A percentile compares a stretch with the other conserved stretches of the same genome.
phyloP scores from a whole-genome alignment of 352 stramenopile species.

The Globisporangium splendens region DNA sequence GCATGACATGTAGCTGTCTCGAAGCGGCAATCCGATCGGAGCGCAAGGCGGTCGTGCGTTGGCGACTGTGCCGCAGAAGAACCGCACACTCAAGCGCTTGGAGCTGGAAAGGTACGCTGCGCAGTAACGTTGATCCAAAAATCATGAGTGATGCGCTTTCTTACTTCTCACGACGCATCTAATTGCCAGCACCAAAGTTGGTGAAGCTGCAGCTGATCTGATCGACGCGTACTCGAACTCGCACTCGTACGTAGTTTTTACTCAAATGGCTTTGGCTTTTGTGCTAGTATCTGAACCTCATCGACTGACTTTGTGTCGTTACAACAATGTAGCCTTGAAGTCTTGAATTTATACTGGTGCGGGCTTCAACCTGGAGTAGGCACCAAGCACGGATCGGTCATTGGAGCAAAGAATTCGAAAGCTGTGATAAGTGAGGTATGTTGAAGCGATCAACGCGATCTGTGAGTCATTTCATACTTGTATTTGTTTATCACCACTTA shows the following conservation, averaged over 20 bases:
- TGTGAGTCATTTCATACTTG: too few relatives aligned
- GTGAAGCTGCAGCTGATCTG: slow-evolving; percentile 15
- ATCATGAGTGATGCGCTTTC: background rate
- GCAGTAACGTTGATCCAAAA: background rate
- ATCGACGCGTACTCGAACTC: slow-evolving; percentile 26
- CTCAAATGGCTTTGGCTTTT: background rate
- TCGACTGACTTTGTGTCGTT: background rate
- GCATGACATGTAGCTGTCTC: slow-evolving; percentile 2
- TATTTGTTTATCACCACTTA: background rate
- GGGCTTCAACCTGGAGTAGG: slow-evolving; percentile 23
- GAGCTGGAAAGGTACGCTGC: slow-evolving; percentile 26
- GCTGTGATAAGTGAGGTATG: background rate
- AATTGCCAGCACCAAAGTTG: slow-evolving; percentile 17
- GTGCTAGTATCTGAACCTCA: background rate
- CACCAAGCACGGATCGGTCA: slow-evolving; percentile 2
- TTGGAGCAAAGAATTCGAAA: slow-evolving; percentile 1
- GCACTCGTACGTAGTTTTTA: slow-evolving; percentile 22
- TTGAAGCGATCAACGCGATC: too few relatives aligned
- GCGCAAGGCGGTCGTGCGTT: slow-evolving; percentile 18
- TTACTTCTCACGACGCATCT: background rate
- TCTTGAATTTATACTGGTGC: slow-evolving; percentile 34
- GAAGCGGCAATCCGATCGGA: slow-evolving; percentile 33
- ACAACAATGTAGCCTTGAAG: slow-evolving; percentile 17
- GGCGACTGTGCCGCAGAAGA: slow-evolving; percentile 30
- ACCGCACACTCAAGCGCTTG: slow-evolving; percentile 21